Evolutionary conservation across 2,329 filamentous ascomycete genomes (phyloP).

Genomic region (Alternaria arbusti): DNA sequence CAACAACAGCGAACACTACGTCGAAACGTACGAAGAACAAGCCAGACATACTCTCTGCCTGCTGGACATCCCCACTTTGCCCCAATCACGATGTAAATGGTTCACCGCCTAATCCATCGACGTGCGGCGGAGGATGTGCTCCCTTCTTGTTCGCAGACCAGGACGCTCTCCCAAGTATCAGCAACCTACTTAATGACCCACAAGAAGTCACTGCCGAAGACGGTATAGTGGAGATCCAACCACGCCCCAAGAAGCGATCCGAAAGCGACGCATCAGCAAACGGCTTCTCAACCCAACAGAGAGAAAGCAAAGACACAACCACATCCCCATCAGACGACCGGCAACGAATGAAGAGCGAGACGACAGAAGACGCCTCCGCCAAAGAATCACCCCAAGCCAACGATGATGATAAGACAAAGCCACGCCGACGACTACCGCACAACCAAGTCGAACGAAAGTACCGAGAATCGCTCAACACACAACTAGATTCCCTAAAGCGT

Average conservation of each 20-base stretch:
- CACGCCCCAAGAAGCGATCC: constrained; percentile 43
- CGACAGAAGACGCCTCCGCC: constrained; percentile 33
- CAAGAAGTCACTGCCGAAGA: constrained; percentile 44
- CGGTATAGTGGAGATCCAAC: constrained; percentile 47
- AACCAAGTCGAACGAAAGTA: constrained; percentile 57
- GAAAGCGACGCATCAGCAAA: constrained; percentile 42
- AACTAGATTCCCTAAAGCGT: constrained; percentile 51
- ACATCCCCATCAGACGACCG: constrained; percentile 24
- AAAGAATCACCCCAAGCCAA: constrained; percentile 30
- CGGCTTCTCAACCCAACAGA: constrained; percentile 41
- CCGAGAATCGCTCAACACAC: constrained; percentile 55
- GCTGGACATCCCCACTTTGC: constrained; percentile 52
- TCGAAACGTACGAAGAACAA: constrained; percentile 46
- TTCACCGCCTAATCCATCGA: constrained; percentile 49
- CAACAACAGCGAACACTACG: constrained; percentile 19
- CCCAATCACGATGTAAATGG: constrained; percentile 49
- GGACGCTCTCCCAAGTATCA: constrained; percentile 40
- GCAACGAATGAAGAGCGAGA: constrained; percentile 42
- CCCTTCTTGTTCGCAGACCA: constrained; percentile 49
- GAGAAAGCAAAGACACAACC: constrained; percentile 25
- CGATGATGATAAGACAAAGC: constrained; percentile 41
- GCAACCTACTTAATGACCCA: constrained; percentile 34
- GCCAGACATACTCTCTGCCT: constrained; percentile 48
- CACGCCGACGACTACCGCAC: constrained; percentile 48
- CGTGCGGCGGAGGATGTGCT: constrained; percentile 49